phyloP scores from a whole-genome alignment of 768 basidiomycete species.

The Naganishia vaughanmartiniae region DNA sequence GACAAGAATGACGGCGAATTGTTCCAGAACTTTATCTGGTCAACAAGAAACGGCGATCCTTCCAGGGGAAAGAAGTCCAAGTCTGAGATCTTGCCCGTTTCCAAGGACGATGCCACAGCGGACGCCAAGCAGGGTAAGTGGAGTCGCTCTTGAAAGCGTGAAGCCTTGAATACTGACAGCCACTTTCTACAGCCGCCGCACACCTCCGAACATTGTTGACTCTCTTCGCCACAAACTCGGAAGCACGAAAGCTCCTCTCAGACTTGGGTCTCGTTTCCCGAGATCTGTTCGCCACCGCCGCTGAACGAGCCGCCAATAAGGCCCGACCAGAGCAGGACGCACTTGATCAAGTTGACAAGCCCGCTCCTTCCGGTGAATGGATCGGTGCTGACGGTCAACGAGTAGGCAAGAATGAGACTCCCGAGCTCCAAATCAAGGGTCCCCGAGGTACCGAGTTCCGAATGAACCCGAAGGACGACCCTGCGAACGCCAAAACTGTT shows the following conservation, averaged over 20 bases:
- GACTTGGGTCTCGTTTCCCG: slow-evolving; percentile 57
- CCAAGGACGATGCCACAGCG: slow-evolving; percentile 59
- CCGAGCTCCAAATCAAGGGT: slow-evolving; percentile 57
- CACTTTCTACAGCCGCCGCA: slow-evolving; percentile 62
- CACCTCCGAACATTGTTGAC: slow-evolving; percentile 84
- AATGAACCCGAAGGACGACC: slow-evolving; percentile 60
- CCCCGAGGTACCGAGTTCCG: slow-evolving; percentile 56
- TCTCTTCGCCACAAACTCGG: slow-evolving; percentile 84
- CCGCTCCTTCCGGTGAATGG: slow-evolving; percentile 69
- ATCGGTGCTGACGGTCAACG: slow-evolving; percentile 56
- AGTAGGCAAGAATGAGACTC: slow-evolving; percentile 56
- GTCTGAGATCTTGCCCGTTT: slow-evolving; percentile 58
- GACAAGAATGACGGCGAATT: slow-evolving; percentile 87
- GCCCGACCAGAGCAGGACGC: slow-evolving; percentile 66
- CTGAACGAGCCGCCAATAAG: slow-evolving; percentile 66
- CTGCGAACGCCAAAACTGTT: slow-evolving; percentile 52
- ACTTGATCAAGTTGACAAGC: slow-evolving; percentile 66
- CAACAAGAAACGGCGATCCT: slow-evolving; percentile 56
- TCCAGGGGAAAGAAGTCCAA: slow-evolving; percentile 54
- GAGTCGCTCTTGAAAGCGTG: background rate
- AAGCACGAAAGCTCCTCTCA: slow-evolving; percentile 77
- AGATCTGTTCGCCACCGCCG: slow-evolving; percentile 74
- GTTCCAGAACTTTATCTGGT: slow-evolving; percentile 85
- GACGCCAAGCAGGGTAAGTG: slow-evolving; percentile 60
- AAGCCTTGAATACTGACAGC: background rate